A percentile compares a stretch with the other conserved stretches of the same genome.
These are phyloP conservation scores for Hyphodiscus hymeniophilus DNA, from an alignment of 495 filamentous ascomycete species.

Conservation along the genomic window DNA sequence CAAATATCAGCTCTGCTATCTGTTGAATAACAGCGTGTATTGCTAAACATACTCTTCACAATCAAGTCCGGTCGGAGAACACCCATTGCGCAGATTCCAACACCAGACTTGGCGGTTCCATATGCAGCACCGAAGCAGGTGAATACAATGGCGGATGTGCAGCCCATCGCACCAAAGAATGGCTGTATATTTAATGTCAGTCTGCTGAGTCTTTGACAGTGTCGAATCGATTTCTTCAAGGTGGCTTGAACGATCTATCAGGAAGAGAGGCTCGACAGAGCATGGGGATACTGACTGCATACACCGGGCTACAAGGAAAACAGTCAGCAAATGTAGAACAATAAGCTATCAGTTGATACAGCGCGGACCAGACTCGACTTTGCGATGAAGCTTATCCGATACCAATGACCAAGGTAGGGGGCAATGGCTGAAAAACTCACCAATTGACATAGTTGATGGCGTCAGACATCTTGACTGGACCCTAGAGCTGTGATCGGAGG, in stretches of 20 bases:
- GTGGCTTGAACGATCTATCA: conserved; percentile 13
- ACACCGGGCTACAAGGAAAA: conserved; percentile 68
- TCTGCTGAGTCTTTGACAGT: conserved; percentile 7
- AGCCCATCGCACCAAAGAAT: conserved; percentile 99
- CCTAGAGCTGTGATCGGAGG: conserved; percentile 13
- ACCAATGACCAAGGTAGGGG: conserved; percentile 9
- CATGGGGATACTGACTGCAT: conserved; percentile 75
- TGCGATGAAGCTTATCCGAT: conserved; percentile 19
- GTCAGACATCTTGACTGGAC: conserved; percentile 16
- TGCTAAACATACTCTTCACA: conserved; percentile 81
- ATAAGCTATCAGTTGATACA: neutral
- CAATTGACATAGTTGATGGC: conserved; percentile 14
- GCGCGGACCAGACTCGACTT: neutral
- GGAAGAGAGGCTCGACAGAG: conserved; percentile 10
- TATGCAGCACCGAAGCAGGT: conserved; percentile 98
- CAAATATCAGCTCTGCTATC: conserved; percentile 3
- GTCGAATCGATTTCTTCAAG: neutral
- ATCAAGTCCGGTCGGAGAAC: conserved; percentile 96
- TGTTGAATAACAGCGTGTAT: neutral
- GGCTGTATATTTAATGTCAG: conserved; percentile 52
- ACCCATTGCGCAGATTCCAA: conserved; percentile 97
- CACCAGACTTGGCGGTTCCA: conserved; percentile 97
- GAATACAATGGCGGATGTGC: conserved; percentile 96
- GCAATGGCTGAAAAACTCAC: conserved; percentile 8
- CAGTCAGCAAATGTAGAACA: conserved; percentile 17